Conservation (phyloP, 2,329 filamentous ascomycete genomes). For the Niveomyces coronatus region DNA sequence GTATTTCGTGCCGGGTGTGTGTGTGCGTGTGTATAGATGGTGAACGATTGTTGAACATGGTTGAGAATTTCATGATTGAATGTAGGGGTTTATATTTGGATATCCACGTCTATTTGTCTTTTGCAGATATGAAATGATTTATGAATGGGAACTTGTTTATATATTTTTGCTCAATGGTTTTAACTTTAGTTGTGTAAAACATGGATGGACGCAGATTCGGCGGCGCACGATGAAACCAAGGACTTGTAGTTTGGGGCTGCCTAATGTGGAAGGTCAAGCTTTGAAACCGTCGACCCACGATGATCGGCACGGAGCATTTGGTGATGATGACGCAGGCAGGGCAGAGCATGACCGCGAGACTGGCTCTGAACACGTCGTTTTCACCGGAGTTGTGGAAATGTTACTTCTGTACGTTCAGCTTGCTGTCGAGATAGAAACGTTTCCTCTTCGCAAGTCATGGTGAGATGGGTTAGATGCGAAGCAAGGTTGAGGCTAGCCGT, state of each 20-base stretch:
- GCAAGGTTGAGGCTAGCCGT: neutral
- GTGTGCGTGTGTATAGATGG: no score
- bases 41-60: neutral
- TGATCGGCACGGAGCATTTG: neutral
- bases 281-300: neutral
- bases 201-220: neutral
- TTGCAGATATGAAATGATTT: slow-evolving; percentile 3
- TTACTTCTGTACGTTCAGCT: no score
- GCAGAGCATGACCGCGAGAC: neutral
- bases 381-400: neutral
- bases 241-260: neutral
- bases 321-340: neutral
- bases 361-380: neutral
- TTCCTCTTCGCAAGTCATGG: neutral
- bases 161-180: neutral
- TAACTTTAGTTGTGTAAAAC: neutral
- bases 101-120: slow-evolving; percentile 1
- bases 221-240: neutral
- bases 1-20: no score
- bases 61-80: neutral
- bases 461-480: neutral
- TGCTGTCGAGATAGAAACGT: neutral
- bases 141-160: slow-evolving; percentile 3
- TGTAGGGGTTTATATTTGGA: neutral
- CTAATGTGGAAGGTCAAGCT: slow-evolving; percentile 2